Evolutionary conservation across 371 early-diverging fungal species (phyloP), one percentile per base, ranked within the genome.

Genomic region (Mortierella sp.): DNA sequence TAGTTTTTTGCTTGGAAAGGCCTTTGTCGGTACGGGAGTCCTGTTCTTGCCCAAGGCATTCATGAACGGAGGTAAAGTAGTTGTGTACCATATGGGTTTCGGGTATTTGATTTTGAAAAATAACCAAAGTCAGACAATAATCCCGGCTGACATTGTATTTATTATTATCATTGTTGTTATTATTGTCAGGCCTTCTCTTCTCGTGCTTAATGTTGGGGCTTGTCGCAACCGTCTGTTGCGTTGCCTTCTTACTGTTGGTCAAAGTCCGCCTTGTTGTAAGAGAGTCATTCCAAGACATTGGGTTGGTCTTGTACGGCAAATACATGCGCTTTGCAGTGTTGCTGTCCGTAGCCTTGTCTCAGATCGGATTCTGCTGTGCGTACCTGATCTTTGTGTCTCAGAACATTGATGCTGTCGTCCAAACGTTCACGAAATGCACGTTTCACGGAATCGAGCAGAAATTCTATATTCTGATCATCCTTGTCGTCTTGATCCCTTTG

Each of bases 251-350:
- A 69, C 65, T 95, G 32, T 73, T 92, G 58, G 87, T 90, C 24
- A 79, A 89, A 61, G 88, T 88, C 10, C 84, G 89, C 11, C 84
- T 85, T 55, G 84, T 85, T 38, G 73, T 91, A 15, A 89, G 88
- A 2, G 93, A 90, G 9, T 90, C 89, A 1, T 96, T 94, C 87
- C 94, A 94, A 67, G 94, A 96, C 71, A 91, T 95, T 72, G 96
- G 94, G 13, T 86, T 90, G 58, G 82, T 89, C 22, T 83, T 95
- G 22, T 94, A 87, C 78, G 96, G 96, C 22, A 86, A 84, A 22
- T 71, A 67, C 36, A 88, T 93, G 89, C 87, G 94, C 13, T 65
- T 88, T 60, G 72, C 91, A 3, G 94, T 96, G 9, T 79, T 94
- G 24, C 67, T 86, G 2, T 87, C 91, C 1, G 94, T 96, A 63